phyloP scores from a whole-genome alignment of 805 yeast species.

The Myxozyma neotropica region DNA sequence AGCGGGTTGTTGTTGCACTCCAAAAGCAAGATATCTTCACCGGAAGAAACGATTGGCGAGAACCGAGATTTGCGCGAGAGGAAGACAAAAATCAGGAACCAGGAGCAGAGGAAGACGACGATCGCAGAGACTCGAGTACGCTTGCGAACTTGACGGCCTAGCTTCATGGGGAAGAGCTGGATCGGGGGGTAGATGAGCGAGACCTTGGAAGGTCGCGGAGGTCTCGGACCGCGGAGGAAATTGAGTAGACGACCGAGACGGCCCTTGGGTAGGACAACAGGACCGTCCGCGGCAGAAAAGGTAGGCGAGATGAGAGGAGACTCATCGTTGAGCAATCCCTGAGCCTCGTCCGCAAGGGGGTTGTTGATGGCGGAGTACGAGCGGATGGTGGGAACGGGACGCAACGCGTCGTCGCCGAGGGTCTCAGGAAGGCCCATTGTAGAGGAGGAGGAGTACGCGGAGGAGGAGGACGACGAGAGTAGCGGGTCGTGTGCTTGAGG shows the following conservation, averaged over 20 bases:
- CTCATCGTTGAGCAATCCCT: slow-evolving; percentile 22
- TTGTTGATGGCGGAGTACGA: slow-evolving; percentile 28
- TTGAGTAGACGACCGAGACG: slow-evolving; percentile 28
- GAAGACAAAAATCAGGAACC: slow-evolving; percentile 34
- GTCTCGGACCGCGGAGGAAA: slow-evolving; percentile 33
- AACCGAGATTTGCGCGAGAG: slow-evolving; percentile 33
- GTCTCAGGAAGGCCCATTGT: slow-evolving; percentile 27
- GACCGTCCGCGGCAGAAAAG: slow-evolving; percentile 23
- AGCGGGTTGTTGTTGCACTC: slow-evolving; percentile 34
- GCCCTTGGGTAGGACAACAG: slow-evolving; percentile 29
- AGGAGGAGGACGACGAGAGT: slow-evolving; percentile 2
- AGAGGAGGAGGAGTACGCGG: slow-evolving; percentile 5
- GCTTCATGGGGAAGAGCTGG: slow-evolving; percentile 31
- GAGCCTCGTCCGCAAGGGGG: slow-evolving; percentile 23
- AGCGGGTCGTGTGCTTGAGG: slow-evolving; percentile 17
- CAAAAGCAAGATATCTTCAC: slow-evolving; percentile 27
- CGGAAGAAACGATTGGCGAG: slow-evolving; percentile 24
- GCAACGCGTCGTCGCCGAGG: slow-evolving; percentile 5
- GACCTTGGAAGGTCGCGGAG: slow-evolving; percentile 31
- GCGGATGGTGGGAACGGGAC: slow-evolving; percentile 20
- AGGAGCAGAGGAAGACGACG: slow-evolving; percentile 27
- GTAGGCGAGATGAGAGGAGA: slow-evolving; percentile 29
- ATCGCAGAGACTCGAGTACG: slow-evolving; percentile 24
- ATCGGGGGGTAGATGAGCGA: slow-evolving; percentile 30
- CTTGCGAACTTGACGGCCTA: slow-evolving; percentile 28